Base-by-base conservation (phyloP, 352 stramenopile genomes). In the Phytophthora crassamura region DNA sequence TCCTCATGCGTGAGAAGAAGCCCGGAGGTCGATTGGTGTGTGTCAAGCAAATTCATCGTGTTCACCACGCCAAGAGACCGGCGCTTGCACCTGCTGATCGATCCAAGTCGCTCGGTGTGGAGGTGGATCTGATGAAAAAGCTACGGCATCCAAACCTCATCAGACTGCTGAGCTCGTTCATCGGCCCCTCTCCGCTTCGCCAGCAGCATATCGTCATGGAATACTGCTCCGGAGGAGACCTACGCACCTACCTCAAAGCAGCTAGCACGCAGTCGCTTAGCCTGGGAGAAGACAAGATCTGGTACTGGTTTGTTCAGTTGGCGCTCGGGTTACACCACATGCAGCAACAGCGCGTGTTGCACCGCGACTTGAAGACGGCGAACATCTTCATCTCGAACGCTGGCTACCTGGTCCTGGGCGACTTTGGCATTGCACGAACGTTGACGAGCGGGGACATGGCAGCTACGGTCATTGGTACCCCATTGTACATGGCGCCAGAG, bases 81-180 rank as follows among this genome's bases (percentile, higher is more conserved):
- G 18, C 18, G 6, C 46, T 56, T 57, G 36, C 20, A 18, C 12
- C 60, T 49, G 20, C 32, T 0, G 12, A 62, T 38, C 45, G 25
- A n/a, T 34, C 40, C n/a, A 59, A 63, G 12, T 64, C 52, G 8
- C 18, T 43, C 14, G 51, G 49, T 56, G 81, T 80, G 67, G 93
- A 80, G 54, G 59, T 71, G 40, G 65, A 81, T 7, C 62, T 98
- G 4, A 86, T 98, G 82, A 75, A 92, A 67, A 76, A 78, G 45
- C 69, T 98, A 41, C 70, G 69, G 14, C 94, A 98, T 54, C 94
- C 94, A 3, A 98, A 98, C 70, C 89, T 98, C 62, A 91, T 98
- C 34, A 81, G 82, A n/a, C 94, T 97, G 62, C 67, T 93, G 11
- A 72, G 91, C 28, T 69, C 78, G 5, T 86, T 96, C 58, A 42